Percentiles rank a stretch among this genome's conserved stretches.
These are phyloP conservation scores for Entomophthora muscae DNA, from an alignment of 371 early-diverging fungal species.

Conservation along the genomic window DNA sequence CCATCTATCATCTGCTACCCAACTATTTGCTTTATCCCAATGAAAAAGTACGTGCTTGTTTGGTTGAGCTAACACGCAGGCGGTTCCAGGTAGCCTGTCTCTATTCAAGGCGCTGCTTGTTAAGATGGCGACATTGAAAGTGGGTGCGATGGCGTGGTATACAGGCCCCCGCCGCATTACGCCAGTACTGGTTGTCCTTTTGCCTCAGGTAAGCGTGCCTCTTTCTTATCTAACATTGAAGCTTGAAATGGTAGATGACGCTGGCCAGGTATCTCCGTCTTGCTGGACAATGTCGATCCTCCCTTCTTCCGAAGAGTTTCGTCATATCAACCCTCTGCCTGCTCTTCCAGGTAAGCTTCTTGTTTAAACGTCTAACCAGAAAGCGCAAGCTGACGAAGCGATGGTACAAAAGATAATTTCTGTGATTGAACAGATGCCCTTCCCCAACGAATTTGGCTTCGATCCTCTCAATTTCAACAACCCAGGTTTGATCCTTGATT, in stretches of 20 bases:
- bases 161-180: background rate
- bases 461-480: background rate
- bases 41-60: background rate
- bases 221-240: background rate
- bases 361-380: background rate
- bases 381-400: background rate
- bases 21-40: background rate
- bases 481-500: background rate
- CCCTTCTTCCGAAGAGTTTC: background rate
- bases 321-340: background rate
- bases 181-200: background rate
- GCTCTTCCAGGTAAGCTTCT: background rate
- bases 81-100: background rate
- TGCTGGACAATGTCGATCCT: background rate
- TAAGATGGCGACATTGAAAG: background rate
- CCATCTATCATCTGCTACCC: background rate
- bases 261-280: background rate
- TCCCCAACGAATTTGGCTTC: background rate
- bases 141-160: background rate
- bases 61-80: background rate
- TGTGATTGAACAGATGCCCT: background rate
- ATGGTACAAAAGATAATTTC: background rate
- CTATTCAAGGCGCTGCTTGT: background rate
- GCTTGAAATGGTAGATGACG: background rate
- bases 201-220: background rate